Conservation (phyloP, 768 basidiomycete genomes). For the Lactarius sp. region DNA sequence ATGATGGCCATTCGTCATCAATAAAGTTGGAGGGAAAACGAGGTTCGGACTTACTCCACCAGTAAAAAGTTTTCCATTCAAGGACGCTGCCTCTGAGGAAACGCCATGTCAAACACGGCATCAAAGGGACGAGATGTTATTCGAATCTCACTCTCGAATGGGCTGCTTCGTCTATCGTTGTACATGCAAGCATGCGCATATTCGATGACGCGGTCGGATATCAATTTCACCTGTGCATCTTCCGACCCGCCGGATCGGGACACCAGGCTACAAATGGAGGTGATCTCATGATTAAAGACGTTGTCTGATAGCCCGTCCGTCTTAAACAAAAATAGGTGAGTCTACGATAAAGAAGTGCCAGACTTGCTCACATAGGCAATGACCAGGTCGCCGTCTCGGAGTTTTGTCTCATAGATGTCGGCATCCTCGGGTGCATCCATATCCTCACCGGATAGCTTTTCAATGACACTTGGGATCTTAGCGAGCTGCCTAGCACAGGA, state of each 20-base stretch:
- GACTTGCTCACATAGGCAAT: slow-evolving; percentile 42
- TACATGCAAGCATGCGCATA: slow-evolving; percentile 69
- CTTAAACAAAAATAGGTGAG: slow-evolving; percentile 30
- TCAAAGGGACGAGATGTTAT: not conserved
- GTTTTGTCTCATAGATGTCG: slow-evolving; percentile 41
- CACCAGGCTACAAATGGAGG: slow-evolving; percentile 63
- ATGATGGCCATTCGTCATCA: slow-evolving; percentile 3
- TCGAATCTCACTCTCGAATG: slow-evolving; percentile 60
- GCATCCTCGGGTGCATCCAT: slow-evolving; percentile 42
- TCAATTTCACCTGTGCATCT: slow-evolving; percentile 56
- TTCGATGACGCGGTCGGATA: slow-evolving; percentile 69
- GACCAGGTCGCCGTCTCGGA: slow-evolving; percentile 51
- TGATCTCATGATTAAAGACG: slow-evolving; percentile 63
- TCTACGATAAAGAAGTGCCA: not conserved
- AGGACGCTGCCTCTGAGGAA: slow-evolving; percentile 52
- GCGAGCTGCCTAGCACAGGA: slow-evolving; percentile 33
- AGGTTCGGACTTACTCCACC: slow-evolving; percentile 61
- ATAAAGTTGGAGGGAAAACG: slow-evolving; percentile 4
- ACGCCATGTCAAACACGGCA: not conserved
- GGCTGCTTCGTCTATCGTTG: slow-evolving; percentile 57
- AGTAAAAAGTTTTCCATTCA: slow-evolving; percentile 57
- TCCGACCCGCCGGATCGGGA: slow-evolving; percentile 41
- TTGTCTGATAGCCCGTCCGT: slow-evolving; percentile 55
- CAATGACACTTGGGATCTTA: slow-evolving; percentile 32
- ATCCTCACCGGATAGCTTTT: slow-evolving; percentile 26